A percentile compares a stretch with the other conserved stretches of the same genome.
Evolutionary conservation across 2,329 filamentous ascomycete species (phyloP).

Genomic region (Leptographium flavum): DNA sequence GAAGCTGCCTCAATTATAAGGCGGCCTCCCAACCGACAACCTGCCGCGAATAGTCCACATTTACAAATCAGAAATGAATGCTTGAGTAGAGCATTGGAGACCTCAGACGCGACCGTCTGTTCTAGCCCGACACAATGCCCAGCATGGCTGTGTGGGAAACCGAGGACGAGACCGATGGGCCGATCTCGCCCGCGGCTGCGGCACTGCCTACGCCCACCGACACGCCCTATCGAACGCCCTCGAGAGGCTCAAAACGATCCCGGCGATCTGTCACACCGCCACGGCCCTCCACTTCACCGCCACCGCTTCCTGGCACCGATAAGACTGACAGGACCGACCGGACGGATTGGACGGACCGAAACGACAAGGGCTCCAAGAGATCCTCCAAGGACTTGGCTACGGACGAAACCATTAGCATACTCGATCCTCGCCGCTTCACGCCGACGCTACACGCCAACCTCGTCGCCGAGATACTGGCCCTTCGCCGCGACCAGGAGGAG

Average conservation of each 20-base stretch:
- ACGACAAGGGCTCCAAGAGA: constrained; percentile 32
- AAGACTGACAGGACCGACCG: constrained; percentile 23
- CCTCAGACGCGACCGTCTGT: constrained; percentile 1
- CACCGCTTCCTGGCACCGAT: constrained; percentile 27
- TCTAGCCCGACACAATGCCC: constrained; percentile 5
- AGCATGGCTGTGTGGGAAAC: constrained; percentile 46
- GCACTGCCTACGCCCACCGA: constrained; percentile 55
- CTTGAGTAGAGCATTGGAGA: background rate
- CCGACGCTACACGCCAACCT: constrained; percentile 88
- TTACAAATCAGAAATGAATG: constrained; percentile 6
- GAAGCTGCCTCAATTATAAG: no score
- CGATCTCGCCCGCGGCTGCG: constrained; percentile 30
- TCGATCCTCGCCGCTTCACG: constrained; percentile 87
- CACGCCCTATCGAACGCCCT: constrained; percentile 59
- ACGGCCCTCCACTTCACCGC: constrained; percentile 43
- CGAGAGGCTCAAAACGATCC: constrained; percentile 46
- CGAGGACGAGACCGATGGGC: constrained; percentile 45
- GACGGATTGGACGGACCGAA: constrained; percentile 25
- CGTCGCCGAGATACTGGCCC: constrained; percentile 79
- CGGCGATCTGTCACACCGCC: constrained; percentile 55
- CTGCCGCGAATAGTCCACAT: background rate
- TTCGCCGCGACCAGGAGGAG: constrained; percentile 81
- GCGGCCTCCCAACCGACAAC: no score
- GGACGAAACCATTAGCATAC: constrained; percentile 56
- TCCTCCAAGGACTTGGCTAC: constrained; percentile 42